Evolutionary conservation across 225 moss, liverwort and hornwort species (phyloP).

Genomic region (Pleurozium schreberi): DNA sequence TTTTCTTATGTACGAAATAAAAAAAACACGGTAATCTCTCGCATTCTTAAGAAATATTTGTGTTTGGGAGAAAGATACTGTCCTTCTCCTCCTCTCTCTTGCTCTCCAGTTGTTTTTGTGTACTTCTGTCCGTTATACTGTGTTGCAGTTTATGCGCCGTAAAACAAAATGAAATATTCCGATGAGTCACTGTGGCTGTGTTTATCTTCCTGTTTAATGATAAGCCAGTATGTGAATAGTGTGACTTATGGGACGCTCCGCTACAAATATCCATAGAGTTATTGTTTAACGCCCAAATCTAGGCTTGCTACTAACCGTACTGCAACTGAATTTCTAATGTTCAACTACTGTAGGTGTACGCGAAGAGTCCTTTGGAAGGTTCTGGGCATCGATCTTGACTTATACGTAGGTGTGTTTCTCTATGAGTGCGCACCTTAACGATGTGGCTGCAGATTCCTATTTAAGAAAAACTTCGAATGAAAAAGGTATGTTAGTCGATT

Average conservation of each 20-base stretch:
- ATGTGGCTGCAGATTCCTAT: neutral
- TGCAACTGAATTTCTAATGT: neutral
- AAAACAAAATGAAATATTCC: neutral
- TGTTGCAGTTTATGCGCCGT: neutral
- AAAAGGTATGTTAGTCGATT: neutral
- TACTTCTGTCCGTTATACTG: neutral
- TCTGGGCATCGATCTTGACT: neutral
- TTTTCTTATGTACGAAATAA: no score
- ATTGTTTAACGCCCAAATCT: neutral
- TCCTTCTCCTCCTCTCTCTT: neutral
- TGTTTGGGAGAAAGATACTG: neutral
- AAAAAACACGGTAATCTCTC: no score
- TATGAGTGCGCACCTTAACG: neutral
- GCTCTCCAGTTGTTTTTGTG: neutral
- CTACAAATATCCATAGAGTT: neutral
- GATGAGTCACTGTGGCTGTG: neutral
- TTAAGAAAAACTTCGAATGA: neutral
- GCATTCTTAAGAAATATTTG: neutral
- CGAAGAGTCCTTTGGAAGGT: neutral
- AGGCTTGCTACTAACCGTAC: neutral
- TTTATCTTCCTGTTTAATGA: neutral
- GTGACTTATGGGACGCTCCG: neutral
- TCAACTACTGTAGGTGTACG: neutral
- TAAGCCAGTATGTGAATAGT: neutral
- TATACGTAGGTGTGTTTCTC: neutral